These are phyloP conservation scores for Coemansia sp. DNA, from an alignment of 192 early-diverging fungal genomes.

Conservation along the genomic window DNA sequence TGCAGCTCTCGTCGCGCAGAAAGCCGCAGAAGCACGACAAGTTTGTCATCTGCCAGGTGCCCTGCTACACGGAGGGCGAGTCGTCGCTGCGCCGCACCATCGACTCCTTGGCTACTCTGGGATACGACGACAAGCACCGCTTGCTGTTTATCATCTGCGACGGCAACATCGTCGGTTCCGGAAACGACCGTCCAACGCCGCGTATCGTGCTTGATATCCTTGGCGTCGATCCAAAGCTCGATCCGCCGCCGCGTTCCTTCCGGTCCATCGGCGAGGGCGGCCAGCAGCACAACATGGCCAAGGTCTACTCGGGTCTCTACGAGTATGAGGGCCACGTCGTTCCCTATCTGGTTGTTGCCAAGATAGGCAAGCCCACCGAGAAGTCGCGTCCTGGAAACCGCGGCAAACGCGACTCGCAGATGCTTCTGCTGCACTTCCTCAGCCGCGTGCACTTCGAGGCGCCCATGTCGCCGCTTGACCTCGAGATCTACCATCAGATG, in stretches of 20 bases:
- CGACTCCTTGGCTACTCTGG: constrained; percentile 70
- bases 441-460: constrained; percentile 83
- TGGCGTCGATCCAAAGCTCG: constrained; percentile 76
- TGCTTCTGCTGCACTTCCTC: constrained; percentile 86
- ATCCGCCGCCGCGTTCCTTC: constrained; percentile 76
- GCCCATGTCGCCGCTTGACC: constrained; percentile 84
- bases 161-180: constrained; percentile 85
- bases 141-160: constrained; percentile 80
- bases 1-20: constrained; percentile 69
- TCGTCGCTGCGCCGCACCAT: constrained; percentile 81
- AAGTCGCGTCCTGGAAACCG: constrained; percentile 79
- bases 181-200: constrained; percentile 87
- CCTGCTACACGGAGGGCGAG: constrained; percentile 93
- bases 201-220: constrained; percentile 83
- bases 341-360: constrained; percentile 89
- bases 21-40: constrained; percentile 83
- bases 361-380: constrained; percentile 82
- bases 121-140: constrained; percentile 87
- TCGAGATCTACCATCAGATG: constrained; percentile 93
- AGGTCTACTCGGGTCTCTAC: constrained; percentile 90
- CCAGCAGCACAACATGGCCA: constrained; percentile 83
- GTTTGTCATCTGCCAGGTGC: constrained; percentile 92
- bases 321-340: constrained; percentile 80
- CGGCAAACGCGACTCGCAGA: constrained; percentile 94
- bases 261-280: constrained; percentile 84